Base-by-base conservation (phyloP, 2,329 filamentous ascomycete species). In the Fusarium dlaminii region DNA sequence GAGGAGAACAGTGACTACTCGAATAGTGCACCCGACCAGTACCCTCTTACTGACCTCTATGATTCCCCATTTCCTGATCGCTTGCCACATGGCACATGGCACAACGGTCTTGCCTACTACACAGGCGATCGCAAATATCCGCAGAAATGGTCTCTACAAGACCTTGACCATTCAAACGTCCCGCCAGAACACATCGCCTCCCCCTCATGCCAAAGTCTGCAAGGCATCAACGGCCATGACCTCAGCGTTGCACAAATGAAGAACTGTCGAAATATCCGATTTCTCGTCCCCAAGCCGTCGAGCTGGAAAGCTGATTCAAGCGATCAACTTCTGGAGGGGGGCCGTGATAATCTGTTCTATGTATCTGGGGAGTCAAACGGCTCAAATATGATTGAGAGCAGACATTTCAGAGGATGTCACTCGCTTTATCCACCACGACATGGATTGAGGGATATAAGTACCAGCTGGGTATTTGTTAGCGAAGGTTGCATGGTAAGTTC, bases 21-120 rank as follows among this genome's bases (percentile, higher is more conserved):
- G 4, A 15, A n/a, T 3, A 1, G 15, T 6, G 10, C 8, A 17
- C 11, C 24, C 14, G 20, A 29, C 24, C 20, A 20, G 6, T 67
- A 45, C 22, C 29, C 32, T n/a, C 17, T 67, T 3, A 22, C 17
- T 4, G 34, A 61, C 10, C n/a, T 67, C 12, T 49, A 20, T 15
- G 17, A 48, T 11, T 9, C 24, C 6, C n/a, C 32, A 29, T 34
- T n/a, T 5, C 65, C 45, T 9, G 52, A 36, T 12, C 63, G 65
- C 4, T 18, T 67, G 2, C 63, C 63, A 3, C 45, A 67, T 2
- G 65, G 65, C 10, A 67, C 65, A 10, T 67, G 65, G 65, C 17
- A 67, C 4, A 51, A 46, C 2, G 24, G 34, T 4, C 13, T 30
- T 1, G 20, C 57, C 4, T 67, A 60, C 2, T 39, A 67, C 15